phyloP scores from a whole-genome alignment of 2,329 filamentous ascomycete genomes.

The Acarospora socialis region DNA sequence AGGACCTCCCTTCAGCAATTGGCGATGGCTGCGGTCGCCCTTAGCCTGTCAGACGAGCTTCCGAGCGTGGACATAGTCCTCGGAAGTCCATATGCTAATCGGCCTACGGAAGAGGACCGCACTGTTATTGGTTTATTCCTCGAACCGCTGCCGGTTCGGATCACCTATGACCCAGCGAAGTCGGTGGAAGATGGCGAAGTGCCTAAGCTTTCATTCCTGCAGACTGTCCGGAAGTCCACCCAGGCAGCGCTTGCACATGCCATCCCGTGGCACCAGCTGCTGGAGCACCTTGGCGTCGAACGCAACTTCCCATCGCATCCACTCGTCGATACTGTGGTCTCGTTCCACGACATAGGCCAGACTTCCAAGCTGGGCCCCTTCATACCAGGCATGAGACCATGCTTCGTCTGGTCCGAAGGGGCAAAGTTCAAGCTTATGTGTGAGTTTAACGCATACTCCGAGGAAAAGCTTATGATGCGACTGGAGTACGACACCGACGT shows the following conservation, averaged over 20 bases:
- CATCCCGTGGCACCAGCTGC: slow-evolving; percentile 20
- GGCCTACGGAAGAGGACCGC: slow-evolving; percentile 14
- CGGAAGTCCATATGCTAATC: slow-evolving; percentile 20
- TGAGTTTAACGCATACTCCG: slow-evolving; percentile 17
- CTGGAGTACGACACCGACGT: slow-evolving; percentile 1
- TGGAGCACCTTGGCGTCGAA: slow-evolving; percentile 13
- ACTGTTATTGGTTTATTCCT: slow-evolving; percentile 20
- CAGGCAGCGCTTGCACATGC: slow-evolving; percentile 18
- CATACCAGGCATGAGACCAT: slow-evolving; percentile 8
- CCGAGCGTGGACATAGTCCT: slow-evolving; percentile 16
- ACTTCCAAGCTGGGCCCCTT: slow-evolving; percentile 1
- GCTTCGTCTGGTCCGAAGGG: slow-evolving; percentile 12
- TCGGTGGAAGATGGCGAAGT: too few relatives aligned
- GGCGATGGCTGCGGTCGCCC: slow-evolving; percentile 14
- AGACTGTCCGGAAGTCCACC: slow-evolving; percentile 14
- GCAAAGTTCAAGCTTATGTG: slow-evolving; percentile 17
- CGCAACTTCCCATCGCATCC: slow-evolving; percentile 10
- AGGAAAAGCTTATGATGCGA: neutral
- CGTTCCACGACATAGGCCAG: slow-evolving; percentile 19
- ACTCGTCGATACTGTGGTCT: slow-evolving; percentile 6
- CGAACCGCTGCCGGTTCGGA: slow-evolving; percentile 19
- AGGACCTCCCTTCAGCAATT: slow-evolving; percentile 16
- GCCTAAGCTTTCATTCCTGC: slow-evolving; percentile 7
- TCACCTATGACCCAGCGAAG: slow-evolving; percentile 7
- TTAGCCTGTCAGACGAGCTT: slow-evolving; percentile 10